Evolutionary conservation across 208 protist species (phyloP).

Genomic region (Leptomonas seymouri): DNA sequence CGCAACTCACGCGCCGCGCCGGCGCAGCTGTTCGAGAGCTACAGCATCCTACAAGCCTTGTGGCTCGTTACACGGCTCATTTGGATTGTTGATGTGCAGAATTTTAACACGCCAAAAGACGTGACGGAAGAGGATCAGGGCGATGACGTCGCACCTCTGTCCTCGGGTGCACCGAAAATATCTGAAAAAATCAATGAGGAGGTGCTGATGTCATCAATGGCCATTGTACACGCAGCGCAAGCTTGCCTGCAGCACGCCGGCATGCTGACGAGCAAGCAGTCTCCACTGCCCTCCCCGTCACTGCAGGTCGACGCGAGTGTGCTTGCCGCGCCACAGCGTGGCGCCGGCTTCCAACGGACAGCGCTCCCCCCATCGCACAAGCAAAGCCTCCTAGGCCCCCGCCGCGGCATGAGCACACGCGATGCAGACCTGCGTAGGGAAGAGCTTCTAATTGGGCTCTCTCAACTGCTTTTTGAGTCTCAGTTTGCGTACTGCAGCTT

Average conservation of each 20-base stretch:
- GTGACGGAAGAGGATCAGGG: no score
- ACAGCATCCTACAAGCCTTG: neutral
- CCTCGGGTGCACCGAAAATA: neutral
- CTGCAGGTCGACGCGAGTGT: neutral
- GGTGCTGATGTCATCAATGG: neutral
- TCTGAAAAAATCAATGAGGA: neutral
- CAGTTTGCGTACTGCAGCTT: neutral
- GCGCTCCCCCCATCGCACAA: neutral
- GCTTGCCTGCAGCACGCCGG: neutral
- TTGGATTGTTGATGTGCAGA: neutral
- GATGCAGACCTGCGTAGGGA: no score
- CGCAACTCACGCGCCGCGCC: neutral
- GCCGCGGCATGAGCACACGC: no score
- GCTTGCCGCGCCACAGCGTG: neutral
- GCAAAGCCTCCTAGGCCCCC: neutral
- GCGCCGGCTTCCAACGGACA: conserved; percentile 4
- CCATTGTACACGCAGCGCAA: neutral
- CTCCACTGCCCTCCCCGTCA: neutral
- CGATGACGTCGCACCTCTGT: neutral
- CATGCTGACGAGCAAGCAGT: neutral
- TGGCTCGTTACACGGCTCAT: conserved; percentile 2
- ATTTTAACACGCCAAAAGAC: neutral
- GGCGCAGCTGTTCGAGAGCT: neutral
- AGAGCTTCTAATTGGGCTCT: neutral
- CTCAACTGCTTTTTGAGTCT: neutral